These are phyloP conservation scores for Amylostereum chailletii DNA, from an alignment of 1,284 basidiomycete species.

Conservation along the genomic window DNA sequence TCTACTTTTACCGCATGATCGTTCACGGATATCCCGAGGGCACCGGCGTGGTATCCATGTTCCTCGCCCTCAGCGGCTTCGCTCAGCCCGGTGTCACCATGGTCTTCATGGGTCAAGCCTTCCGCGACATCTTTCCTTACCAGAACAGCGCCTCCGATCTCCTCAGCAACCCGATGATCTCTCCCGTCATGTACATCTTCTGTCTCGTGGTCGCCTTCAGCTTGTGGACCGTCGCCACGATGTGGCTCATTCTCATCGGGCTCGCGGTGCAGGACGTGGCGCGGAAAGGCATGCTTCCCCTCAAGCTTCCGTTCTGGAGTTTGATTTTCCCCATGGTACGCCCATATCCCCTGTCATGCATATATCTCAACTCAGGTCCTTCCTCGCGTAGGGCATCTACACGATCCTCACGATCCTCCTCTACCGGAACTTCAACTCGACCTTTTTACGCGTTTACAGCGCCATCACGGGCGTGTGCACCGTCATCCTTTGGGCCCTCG, in stretches of 20 bases:
- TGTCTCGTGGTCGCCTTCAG: neutral
- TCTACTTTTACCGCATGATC: conserved; percentile 14
- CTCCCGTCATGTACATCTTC: neutral
- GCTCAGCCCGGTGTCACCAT: conserved; percentile 36
- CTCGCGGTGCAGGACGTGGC: conserved; percentile 33
- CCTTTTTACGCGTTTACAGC: conserved; percentile 34
- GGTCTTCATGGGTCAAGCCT: conserved; percentile 26
- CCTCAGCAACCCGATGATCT: neutral
- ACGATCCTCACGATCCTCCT: conserved; percentile 14
- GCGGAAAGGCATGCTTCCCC: conserved; percentile 29
- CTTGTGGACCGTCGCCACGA: conserved; percentile 17
- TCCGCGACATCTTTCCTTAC: conserved; percentile 21
- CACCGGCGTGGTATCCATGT: conserved; percentile 28
- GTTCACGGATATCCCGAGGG: conserved; percentile 17
- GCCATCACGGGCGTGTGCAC: conserved; percentile 28
- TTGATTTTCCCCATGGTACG: conserved; percentile 54
- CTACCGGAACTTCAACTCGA: conserved; percentile 11
- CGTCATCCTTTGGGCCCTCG: conserved; percentile 35
- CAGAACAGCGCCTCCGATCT: conserved; percentile 4
- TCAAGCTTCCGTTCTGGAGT: conserved; percentile 48
- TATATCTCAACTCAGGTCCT: neutral
- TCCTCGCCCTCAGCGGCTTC: conserved; percentile 40
- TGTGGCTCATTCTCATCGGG: conserved; percentile 44
- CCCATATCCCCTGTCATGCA: conserved; percentile 5
- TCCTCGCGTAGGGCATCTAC: conserved; percentile 44